phyloP scores from a whole-genome alignment of 202 grass and related monocot genomes.

The Setaria italica region DNA sequence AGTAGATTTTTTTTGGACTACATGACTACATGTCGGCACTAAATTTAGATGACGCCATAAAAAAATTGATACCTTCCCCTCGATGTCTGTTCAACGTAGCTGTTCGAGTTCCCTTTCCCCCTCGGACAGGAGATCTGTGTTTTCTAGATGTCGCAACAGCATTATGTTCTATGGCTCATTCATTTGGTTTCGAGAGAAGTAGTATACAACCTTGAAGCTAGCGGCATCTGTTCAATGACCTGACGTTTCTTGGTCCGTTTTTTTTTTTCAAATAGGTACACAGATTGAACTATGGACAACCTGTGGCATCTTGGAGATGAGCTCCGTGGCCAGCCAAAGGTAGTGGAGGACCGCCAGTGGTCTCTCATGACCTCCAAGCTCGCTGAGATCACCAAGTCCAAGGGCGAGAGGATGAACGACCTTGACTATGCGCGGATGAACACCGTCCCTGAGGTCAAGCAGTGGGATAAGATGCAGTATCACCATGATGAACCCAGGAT shows the following conservation, averaged over 20 bases:
- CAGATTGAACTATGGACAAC: conserved; percentile 71
- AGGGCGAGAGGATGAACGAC: conserved; percentile 75
- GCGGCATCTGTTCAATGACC: neutral
- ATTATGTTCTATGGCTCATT: neutral
- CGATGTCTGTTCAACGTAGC: neutral
- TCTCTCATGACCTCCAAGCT: conserved; percentile 96
- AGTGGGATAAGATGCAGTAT: conserved; percentile 76
- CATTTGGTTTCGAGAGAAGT: too few species aligned
- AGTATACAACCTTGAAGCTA: neutral
- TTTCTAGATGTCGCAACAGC: conserved; percentile 7
- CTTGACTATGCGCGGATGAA: conserved; percentile 68
- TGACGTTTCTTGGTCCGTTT: conserved; percentile 28
- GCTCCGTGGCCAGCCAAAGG: conserved; percentile 93
- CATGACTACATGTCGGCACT: neutral
- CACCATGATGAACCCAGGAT: conserved; percentile 69
- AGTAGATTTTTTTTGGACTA: neutral
- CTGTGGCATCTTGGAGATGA: conserved; percentile 95
- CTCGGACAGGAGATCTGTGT: conserved; percentile 7
- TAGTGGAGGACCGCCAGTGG: conserved; percentile 93
- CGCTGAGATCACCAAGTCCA: conserved; percentile 79
- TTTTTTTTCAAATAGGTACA: neutral
- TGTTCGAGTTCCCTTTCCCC: neutral
- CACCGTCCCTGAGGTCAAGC: conserved; percentile 62
- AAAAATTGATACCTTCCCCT: conserved; percentile 1
- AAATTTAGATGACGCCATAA: neutral